Percentiles rank a stretch among this genome's conserved stretches.
These are phyloP conservation scores for Diaporthe citrichinensis DNA, from an alignment of 2,329 filamentous ascomycete genomes.

Conservation along the genomic window DNA sequence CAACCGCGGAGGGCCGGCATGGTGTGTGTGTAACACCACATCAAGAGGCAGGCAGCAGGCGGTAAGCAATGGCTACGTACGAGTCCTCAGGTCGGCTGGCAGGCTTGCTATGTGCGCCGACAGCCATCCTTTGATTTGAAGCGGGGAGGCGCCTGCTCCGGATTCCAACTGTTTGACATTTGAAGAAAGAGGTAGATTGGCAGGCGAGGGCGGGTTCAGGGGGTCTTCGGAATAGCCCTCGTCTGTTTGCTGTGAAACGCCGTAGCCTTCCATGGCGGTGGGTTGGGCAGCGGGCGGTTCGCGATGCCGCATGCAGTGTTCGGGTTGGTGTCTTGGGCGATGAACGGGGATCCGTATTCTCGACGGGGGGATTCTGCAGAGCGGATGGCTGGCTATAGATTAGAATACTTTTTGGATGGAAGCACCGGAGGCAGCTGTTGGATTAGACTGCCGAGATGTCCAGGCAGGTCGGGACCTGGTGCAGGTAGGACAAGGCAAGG, in stretches of 20 bases:
- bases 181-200: conserved; percentile 45
- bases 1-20: conserved; percentile 15
- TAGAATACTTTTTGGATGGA: neutral
- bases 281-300: conserved; percentile 44
- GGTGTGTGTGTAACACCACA: conserved; percentile 29
- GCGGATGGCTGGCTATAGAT: neutral
- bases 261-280: conserved; percentile 41
- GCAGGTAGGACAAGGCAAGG: conserved; percentile 20
- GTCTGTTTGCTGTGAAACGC: conserved; percentile 71
- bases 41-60: neutral
- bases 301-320: conserved; percentile 30
- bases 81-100: conserved; percentile 63
- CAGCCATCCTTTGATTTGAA: conserved; percentile 55
- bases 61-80: conserved; percentile 52
- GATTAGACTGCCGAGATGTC: neutral
- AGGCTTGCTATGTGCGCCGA: conserved; percentile 64
- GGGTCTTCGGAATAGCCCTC: conserved; percentile 90
- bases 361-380: conserved; percentile 9
- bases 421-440: neutral
- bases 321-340: neutral
- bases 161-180: conserved; percentile 45
- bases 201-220: conserved; percentile 56
- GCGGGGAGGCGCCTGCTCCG: conserved; percentile 27
- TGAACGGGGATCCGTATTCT: neutral
- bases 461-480: conserved; percentile 2